phyloP scores from a whole-genome alignment of 2,329 filamentous ascomycete species.

The Knoxdaviesia capensis region DNA sequence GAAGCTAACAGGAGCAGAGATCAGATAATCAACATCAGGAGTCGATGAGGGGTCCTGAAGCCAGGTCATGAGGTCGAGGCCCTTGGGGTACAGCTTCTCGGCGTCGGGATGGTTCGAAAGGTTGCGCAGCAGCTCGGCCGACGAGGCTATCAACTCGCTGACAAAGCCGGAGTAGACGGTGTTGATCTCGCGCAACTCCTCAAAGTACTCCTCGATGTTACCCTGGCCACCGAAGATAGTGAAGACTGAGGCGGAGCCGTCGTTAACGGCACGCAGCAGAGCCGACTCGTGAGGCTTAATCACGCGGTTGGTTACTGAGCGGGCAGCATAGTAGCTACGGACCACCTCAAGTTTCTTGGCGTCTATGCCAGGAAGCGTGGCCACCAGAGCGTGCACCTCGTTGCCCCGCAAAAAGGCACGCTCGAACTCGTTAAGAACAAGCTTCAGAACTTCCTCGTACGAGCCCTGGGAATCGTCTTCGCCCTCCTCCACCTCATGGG shows the following conservation, averaged over 20 bases:
- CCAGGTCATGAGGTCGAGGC: constrained; percentile 90
- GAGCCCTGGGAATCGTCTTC: constrained; percentile 79
- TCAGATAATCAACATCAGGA: constrained; percentile 82
- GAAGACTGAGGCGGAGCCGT: constrained; percentile 70
- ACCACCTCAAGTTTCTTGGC: constrained; percentile 84
- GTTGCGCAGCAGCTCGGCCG: constrained; percentile 71
- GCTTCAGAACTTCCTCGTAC: constrained; percentile 80
- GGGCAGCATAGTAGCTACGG: constrained; percentile 76
- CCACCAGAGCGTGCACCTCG: constrained; percentile 81
- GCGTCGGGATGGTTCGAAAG: constrained; percentile 68
- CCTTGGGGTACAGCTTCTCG: constrained; percentile 92
- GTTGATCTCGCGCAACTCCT: constrained; percentile 84
- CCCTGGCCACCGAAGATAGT: constrained; percentile 93
- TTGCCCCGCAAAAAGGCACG: constrained; percentile 86
- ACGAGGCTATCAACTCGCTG: constrained; percentile 60
- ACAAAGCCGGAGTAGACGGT: constrained; percentile 82
- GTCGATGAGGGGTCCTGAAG: constrained; percentile 75
- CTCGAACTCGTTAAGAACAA: constrained; percentile 91
- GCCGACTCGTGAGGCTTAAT: constrained; percentile 91
- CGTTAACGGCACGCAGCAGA: constrained; percentile 69
- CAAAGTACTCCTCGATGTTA: constrained; percentile 99
- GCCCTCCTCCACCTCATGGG: constrained; percentile 73
- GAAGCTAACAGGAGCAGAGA: constrained; percentile 87
- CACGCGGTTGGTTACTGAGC: constrained; percentile 62
- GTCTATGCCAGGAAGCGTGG: constrained; percentile 71